Evolutionary conservation across 805 yeast genomes (phyloP).

Genomic region (Starmerella apis): DNA sequence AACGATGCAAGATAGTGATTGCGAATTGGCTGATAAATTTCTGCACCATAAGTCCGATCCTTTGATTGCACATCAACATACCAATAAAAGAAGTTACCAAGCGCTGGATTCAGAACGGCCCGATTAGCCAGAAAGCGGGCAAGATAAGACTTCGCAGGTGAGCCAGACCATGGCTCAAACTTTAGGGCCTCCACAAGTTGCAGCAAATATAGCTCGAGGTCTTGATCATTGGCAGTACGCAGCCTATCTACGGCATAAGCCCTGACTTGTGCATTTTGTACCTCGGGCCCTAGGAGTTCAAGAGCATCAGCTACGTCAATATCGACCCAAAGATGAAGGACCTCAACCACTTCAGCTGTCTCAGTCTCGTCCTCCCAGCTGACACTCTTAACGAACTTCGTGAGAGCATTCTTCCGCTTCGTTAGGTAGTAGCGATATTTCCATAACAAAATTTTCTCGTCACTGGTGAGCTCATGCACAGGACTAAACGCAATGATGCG

Average conservation of each 20-base stretch:
- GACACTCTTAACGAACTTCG: slow-evolving; percentile 76
- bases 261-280: slow-evolving; percentile 61
- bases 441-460: slow-evolving; percentile 84
- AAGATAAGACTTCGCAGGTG: slow-evolving; percentile 27
- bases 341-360: slow-evolving; percentile 63
- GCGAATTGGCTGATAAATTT: slow-evolving; percentile 39
- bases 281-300: slow-evolving; percentile 71
- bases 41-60: slow-evolving; percentile 47
- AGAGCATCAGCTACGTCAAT: slow-evolving; percentile 76
- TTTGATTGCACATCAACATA: slow-evolving; percentile 70
- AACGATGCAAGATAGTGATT: slow-evolving; percentile 37
- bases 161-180: slow-evolving; percentile 45
- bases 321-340: slow-evolving; percentile 60
- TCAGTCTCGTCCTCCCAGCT: slow-evolving; percentile 82
- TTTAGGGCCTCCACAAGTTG: slow-evolving; percentile 88
- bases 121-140: slow-evolving; percentile 61
- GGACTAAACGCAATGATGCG: slow-evolving; percentile 68
- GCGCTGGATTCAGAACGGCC: slow-evolving; percentile 49
- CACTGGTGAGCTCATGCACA: slow-evolving; percentile 65
- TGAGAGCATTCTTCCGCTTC: slow-evolving; percentile 55
- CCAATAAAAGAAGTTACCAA: slow-evolving; percentile 88
- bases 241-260: slow-evolving; percentile 82
- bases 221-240: slow-evolving; percentile 66
- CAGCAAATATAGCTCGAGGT: slow-evolving; percentile 66
- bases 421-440: slow-evolving; percentile 73